Evolutionary conservation across 169 alveolate genomes (phyloP), one percentile per base, ranked within the genome.

Genomic region (Condylostoma magnum): DNA sequence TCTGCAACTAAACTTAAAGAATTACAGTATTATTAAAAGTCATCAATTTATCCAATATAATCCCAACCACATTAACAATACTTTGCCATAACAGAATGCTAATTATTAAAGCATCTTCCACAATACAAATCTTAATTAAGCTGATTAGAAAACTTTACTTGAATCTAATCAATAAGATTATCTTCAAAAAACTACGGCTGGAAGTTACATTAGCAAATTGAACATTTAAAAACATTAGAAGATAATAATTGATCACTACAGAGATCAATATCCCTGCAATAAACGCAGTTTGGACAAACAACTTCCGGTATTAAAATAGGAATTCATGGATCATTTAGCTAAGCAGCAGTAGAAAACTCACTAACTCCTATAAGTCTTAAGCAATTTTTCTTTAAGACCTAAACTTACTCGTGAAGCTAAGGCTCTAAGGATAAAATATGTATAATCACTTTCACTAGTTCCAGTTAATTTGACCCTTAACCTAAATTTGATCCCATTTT

Each of bases 121-220:
- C 97, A 93, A 43, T 88, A 79, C 27, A 93, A 50, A 77, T 93
- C 97, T 83, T 88, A 77, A 34, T 80, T 84, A 66, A 85, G 77
- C 66, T 81, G 88, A 25, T 75, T 78, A 25, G 81, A 68, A 30
- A 81, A 66, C 74, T 85, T 77, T 5, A 85, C 47, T 50, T 85
- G 79, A 44, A 93, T 43, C 33, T 77, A 55, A 51, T 83, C 86
- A 4, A 90, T 76, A 46, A 93, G 77, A 79, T 84, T 77, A 54
- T 82, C 76, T 65, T 93, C 95, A 48, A 90, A 75, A 27, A 41
- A 30, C 28, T 48, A 43, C 51, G 67, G 44, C 27, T 85, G 78
- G 30, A 57, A 77, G 4, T 36, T 44, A 0, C 22, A 6, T 5
- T 50, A 65, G 41, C 97, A 93, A 10, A 58, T 72, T 34, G 77